Base-by-base conservation (phyloP, 2,329 filamentous ascomycete genomes). In the Exophiala phaeomuriformis region DNA sequence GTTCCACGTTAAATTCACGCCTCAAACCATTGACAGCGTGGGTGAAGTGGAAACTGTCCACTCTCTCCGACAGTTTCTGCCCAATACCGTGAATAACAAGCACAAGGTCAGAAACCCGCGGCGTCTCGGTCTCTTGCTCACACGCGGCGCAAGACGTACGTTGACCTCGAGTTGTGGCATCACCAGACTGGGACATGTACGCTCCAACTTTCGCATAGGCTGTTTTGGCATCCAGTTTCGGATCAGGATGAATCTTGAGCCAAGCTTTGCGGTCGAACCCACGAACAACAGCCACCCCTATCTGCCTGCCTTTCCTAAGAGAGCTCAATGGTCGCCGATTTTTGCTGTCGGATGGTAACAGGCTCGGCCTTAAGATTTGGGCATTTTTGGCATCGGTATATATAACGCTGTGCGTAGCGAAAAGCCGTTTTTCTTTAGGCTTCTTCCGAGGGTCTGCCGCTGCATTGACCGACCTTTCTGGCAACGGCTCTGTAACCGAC, bases 1-100 rank as follows among this genome's bases (percentile, higher is more conserved):
- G 77, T 66, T 98, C 90, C 47, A 90, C 75, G 61, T 95, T 95
- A 52, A 97, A 80, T 19, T 88, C 83, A 55, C 90, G 80, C 8
- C 93, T 83, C 62, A 98, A 93, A 0, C 84, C 81, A 65, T 95
- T 97, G 67, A 97, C 91, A 3, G 90, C 88, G 68, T 97, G 91
- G 0, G 93, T 98, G 64, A 98, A 98, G 68, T 97, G 89, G 64
- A 90, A 98, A 63, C 89, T 95, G 69, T 97, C 91, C 56, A 97
- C 88, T 8, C 90, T 79, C 67, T 98, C 90, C 0, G 90, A 94
- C 47, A 97, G 78, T 68, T 98, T 97, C 68, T 98, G 93, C 0
- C 93, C 93, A 59, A 98, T 97, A 1, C 93, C 93, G 65, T 98
- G 93, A 41, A 93, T 87, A 6, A 97, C 88, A 3, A 98, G 77